Conservation (phyloP, 1,284 basidiomycete genomes). For the Agroathelia rolfsii region DNA sequence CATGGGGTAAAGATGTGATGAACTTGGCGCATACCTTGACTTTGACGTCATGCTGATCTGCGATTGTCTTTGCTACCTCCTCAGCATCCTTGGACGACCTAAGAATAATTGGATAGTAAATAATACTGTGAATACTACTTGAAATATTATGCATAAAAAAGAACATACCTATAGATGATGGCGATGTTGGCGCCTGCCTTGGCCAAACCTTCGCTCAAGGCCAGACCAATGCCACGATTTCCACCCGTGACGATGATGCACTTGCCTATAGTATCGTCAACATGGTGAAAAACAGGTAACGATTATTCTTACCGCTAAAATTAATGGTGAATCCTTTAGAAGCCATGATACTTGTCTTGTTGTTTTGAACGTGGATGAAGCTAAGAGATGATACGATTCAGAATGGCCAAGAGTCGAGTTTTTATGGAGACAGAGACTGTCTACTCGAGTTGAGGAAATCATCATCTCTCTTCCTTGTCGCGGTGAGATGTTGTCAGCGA, state of each 20-base stretch:
- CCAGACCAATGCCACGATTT: conserved; percentile 36
- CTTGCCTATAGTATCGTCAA: conserved; percentile 14
- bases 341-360: too few relatives aligned
- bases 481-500: too few relatives aligned
- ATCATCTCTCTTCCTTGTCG: too few relatives aligned
- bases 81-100: conserved; percentile 27
- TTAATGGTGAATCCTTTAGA: conserved; percentile 5
- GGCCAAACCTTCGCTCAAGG: conserved; percentile 32
- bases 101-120: not conserved
- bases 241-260: conserved; percentile 30
- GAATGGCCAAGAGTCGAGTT: too few relatives aligned
- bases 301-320: conserved; percentile 5
- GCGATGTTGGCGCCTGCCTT: conserved; percentile 30
- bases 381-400: too few relatives aligned
- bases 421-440: too few relatives aligned
- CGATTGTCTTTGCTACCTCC: conserved; percentile 25
- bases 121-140: not conserved
- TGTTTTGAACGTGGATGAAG: too few relatives aligned
- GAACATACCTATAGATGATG: conserved; percentile 29
- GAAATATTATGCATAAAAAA: too few relatives aligned
- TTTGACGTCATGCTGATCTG: conserved; percentile 23
- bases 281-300: not conserved
- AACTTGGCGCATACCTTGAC: conserved; percentile 22
- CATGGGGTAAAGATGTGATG: not conserved
- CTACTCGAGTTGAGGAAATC: too few relatives aligned